Percentiles rank a stretch among this genome's conserved stretches.
Evolutionary conservation across 2,329 filamentous ascomycete genomes (phyloP).

Genomic region (Boeremia exigua): DNA sequence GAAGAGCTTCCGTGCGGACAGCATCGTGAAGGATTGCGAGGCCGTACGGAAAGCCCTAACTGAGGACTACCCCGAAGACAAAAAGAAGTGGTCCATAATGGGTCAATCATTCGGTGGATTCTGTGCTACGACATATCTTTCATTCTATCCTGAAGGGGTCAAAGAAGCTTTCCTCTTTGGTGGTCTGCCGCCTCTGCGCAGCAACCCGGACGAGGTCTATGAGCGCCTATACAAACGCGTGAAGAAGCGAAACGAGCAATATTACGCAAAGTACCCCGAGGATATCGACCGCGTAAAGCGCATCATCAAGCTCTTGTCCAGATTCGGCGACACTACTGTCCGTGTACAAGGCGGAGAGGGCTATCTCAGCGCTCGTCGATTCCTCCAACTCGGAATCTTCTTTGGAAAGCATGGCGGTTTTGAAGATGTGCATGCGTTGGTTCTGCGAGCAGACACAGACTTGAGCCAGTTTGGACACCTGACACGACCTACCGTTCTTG

Average conservation of each 20-base stretch:
- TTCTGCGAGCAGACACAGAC: slow-evolving; percentile 74
- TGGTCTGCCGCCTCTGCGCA: slow-evolving; percentile 78
- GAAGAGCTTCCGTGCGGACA: slow-evolving; percentile 85
- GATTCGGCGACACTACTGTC: slow-evolving; percentile 62
- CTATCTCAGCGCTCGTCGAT: slow-evolving; percentile 71
- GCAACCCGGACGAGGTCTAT: slow-evolving; percentile 77
- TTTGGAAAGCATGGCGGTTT: slow-evolving; percentile 73
- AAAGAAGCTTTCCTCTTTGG: slow-evolving; percentile 84
- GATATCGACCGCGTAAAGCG: slow-evolving; percentile 72
- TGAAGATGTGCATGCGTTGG: slow-evolving; percentile 56
- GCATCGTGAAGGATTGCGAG: slow-evolving; percentile 87
- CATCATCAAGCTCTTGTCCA: slow-evolving; percentile 69
- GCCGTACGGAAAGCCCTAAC: slow-evolving; percentile 80
- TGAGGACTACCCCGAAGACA: slow-evolving; percentile 68
- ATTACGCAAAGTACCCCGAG: slow-evolving; percentile 85
- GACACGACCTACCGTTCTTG: slow-evolving; percentile 71
- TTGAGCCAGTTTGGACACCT: slow-evolving; percentile 78
- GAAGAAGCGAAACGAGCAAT: slow-evolving; percentile 73
- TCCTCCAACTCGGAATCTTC: slow-evolving; percentile 77
- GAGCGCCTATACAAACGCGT: slow-evolving; percentile 72
- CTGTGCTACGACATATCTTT: slow-evolving; percentile 82
- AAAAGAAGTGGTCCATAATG: slow-evolving; percentile 82
- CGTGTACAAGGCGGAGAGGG: slow-evolving; percentile 73
- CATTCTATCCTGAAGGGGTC: slow-evolving; percentile 76
- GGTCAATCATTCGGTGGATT: slow-evolving; percentile 95